These are phyloP conservation scores for Castanea sativa DNA, from an alignment of 306 rosid genomes.

Conservation along the genomic window DNA sequence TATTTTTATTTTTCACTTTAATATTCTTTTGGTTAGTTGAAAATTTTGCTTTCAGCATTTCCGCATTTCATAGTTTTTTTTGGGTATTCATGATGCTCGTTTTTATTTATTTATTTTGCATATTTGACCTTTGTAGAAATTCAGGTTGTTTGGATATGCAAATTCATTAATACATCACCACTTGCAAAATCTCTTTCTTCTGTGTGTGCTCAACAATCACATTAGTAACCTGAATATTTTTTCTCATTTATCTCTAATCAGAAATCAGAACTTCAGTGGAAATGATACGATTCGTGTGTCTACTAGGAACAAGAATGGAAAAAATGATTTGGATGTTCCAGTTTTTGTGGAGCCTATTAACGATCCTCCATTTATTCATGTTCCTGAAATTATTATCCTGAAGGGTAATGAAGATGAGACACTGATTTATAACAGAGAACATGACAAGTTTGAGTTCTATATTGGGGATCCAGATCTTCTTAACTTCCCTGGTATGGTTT, in stretches of 20 bases:
- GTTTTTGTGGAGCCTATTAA: conserved; percentile 69
- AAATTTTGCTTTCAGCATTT: background rate
- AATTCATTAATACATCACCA: background rate
- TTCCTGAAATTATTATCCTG: conserved; percentile 59
- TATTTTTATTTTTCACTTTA: conserved; percentile 14
- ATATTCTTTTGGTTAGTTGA: background rate
- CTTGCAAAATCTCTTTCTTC: background rate
- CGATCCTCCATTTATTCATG: conserved; percentile 73
- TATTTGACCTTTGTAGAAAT: background rate
- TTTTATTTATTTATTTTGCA: background rate
- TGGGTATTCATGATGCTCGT: background rate
- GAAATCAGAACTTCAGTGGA: conserved; percentile 72
- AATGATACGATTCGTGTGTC: conserved; percentile 53
- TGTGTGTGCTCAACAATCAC: background rate
- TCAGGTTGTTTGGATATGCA: background rate
- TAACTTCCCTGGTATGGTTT: conserved; percentile 57
- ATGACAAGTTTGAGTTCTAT: conserved; percentile 62
- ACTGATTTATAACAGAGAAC: conserved; percentile 58
- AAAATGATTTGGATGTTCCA: conserved; percentile 57
- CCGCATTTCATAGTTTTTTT: background rate
- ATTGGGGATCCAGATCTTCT: conserved; percentile 80
- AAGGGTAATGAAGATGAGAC: conserved; percentile 51
- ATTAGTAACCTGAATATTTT: conserved; percentile 1
- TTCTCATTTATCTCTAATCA: conserved; percentile 19
- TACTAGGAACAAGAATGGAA: conserved; percentile 63